Evolutionary conservation across 768 basidiomycete genomes (phyloP).

Genomic region (Coprinopsis strossmayeri): DNA sequence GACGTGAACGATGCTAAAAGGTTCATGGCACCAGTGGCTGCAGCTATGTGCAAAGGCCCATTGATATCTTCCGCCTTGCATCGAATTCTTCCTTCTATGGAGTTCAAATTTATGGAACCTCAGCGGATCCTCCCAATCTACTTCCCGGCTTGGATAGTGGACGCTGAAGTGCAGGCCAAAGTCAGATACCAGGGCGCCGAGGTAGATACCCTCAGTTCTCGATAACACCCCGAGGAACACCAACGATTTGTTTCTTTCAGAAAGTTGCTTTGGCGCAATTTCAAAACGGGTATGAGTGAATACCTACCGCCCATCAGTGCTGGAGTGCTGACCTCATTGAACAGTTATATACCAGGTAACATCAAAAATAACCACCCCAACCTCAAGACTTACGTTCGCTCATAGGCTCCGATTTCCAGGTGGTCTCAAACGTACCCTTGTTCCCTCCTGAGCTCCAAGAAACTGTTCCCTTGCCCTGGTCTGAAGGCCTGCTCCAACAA

Average conservation of each 20-base stretch:
- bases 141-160: conserved; percentile 58
- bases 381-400: neutral
- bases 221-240: neutral
- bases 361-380: neutral
- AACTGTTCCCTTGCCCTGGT: conserved; percentile 37
- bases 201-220: too few species aligned
- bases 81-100: conserved; percentile 30
- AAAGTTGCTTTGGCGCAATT: conserved; percentile 28
- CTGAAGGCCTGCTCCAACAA: conserved; percentile 38
- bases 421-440: conserved; percentile 39
- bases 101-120: conserved; percentile 35
- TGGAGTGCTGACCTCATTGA: neutral
- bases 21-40: conserved; percentile 29
- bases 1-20: conserved; percentile 38
- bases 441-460: conserved; percentile 20
- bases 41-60: conserved; percentile 18
- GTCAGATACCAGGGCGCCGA: conserved; percentile 21
- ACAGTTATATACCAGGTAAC: conserved; percentile 41
- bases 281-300: conserved; percentile 39
- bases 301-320: conserved; percentile 2
- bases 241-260: conserved; percentile 13
- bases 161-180: conserved; percentile 42
- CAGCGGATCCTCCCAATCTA: conserved; percentile 46
- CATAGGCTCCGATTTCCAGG: conserved; percentile 38
- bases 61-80: conserved; percentile 25